Conservation (phyloP, 768 basidiomycete species). For the Russula virescens region DNA sequence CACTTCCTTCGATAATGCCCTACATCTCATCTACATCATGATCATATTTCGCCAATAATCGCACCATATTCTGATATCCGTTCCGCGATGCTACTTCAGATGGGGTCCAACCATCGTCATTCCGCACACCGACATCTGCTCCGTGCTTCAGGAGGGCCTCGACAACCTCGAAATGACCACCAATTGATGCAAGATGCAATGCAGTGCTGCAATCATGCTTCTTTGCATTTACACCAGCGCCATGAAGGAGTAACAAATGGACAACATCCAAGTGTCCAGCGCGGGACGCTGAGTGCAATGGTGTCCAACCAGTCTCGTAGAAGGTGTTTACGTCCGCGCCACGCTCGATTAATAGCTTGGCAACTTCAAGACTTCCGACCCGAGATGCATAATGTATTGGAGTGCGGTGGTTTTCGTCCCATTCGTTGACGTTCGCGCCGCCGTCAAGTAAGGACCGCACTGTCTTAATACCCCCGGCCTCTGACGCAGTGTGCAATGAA, state of each 20-base stretch:
- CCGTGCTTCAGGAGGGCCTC: not conserved
- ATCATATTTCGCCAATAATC: not conserved
- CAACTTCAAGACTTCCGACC: not conserved
- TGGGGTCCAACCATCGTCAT: not conserved
- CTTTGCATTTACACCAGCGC: not conserved
- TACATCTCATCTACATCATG: not conserved
- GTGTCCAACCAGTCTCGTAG: not conserved
- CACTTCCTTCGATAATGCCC: not conserved
- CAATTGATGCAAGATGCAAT: not conserved
- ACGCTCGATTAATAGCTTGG: not conserved
- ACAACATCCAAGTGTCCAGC: not conserved
- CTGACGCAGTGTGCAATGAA: not conserved
- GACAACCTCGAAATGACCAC: not conserved
- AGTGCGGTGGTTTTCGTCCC: not conserved
- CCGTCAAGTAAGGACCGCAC: not conserved
- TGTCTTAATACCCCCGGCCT: not conserved
- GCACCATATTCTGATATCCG: not conserved
- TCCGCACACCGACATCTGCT: not conserved
- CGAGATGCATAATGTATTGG: not conserved
- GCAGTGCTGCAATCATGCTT: not conserved
- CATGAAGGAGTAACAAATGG: not conserved
- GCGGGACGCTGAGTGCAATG: not conserved
- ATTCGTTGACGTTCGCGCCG: not conserved
- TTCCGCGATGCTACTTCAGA: not conserved
- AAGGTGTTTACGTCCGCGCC: not conserved